Base-by-base conservation (phyloP, 1,284 basidiomycete species). In the Cutaneotrichosporon cutaneum region DNA sequence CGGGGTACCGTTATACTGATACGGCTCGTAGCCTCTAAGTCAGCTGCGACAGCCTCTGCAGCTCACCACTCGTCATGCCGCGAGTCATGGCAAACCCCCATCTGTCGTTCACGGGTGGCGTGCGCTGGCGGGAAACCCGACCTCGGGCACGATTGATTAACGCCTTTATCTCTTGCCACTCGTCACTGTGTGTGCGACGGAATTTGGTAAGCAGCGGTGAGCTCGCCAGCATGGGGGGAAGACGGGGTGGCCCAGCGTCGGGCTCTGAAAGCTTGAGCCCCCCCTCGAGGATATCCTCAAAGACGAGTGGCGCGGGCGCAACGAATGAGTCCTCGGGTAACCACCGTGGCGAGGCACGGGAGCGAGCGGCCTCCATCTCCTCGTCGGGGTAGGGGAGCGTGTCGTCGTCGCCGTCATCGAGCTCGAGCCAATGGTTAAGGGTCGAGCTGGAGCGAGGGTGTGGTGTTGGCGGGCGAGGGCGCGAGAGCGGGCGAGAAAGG, bases 1-100 rank as follows among this genome's bases (percentile, higher is more conserved):
- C 11, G 35, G 48, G 48, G 18, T 30, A 9, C 48, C 48, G 27
- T 51, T 7, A 7, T n/a, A 51, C 33, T 39, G 6, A 13, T 16
- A 26, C 22, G 33, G 52, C 7, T 21, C 14, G 52, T 30, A 30
- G 33, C 52, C 52, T 54, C 35, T n/a, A 2, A 1, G 21, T 54
- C 33, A 54, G 52, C 52, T 54, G 0, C 0, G 4, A 18, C 11
- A 3, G 2, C 9, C 14, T 0, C 14, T 22, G 2, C 8, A 36
- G 52, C 52, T 54, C 14, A 54, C 52, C 52, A 3, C 11, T 24
- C 22, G 35, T 26, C 33, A 54, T 21, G 2, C 21, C 33, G 21
- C 22, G 35, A 11, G 32, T 42, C 10, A 10, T 33, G 35, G 35
- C 21, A 22, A 54, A 54, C 22, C 52, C 52, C 52, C 52, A 54